phyloP scores from a whole-genome alignment of 2,329 filamentous ascomycete species.

The Cladophialophora bantiana region DNA sequence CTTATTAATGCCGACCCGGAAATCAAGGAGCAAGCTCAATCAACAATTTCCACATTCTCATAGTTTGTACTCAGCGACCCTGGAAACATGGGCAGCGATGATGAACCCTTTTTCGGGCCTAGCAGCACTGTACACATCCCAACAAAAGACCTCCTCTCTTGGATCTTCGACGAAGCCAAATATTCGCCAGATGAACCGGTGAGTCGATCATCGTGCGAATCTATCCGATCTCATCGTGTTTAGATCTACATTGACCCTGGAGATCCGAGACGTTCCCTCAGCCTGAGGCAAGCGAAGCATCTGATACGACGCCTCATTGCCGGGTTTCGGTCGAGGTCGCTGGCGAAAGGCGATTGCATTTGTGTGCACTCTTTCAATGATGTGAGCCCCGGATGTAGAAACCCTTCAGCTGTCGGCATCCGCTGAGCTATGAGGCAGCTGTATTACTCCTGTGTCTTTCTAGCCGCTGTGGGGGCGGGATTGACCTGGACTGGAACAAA shows the following conservation, averaged over 20 bases:
- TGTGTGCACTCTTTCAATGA: constrained; percentile 63
- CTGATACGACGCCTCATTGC: constrained; percentile 59
- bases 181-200: constrained; percentile 60
- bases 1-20: background rate
- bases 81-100: background rate
- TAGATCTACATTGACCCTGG: constrained; percentile 57
- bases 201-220: constrained; percentile 23
- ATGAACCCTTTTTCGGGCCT: constrained; percentile 16
- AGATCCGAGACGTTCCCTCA: constrained; percentile 47
- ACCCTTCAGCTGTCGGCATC: background rate
- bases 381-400: background rate
- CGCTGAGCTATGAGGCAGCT: constrained; percentile 25
- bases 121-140: constrained; percentile 49
- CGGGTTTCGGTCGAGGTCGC: constrained; percentile 49
- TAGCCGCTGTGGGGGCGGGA: constrained; percentile 56
- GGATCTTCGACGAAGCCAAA: constrained; percentile 58
- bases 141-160: constrained; percentile 60
- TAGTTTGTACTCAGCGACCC: background rate
- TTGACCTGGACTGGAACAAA: constrained; percentile 60
- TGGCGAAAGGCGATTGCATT: constrained; percentile 58
- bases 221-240: background rate
- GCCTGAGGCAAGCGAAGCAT: constrained; percentile 15
- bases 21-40: background rate
- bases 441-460: constrained; percentile 48
- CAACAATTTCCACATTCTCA: background rate